Percentiles rank a stretch among this genome's conserved stretches.
phyloP scores from a whole-genome alignment of 208 protist genomes.

The Crithidia brevicula region DNA sequence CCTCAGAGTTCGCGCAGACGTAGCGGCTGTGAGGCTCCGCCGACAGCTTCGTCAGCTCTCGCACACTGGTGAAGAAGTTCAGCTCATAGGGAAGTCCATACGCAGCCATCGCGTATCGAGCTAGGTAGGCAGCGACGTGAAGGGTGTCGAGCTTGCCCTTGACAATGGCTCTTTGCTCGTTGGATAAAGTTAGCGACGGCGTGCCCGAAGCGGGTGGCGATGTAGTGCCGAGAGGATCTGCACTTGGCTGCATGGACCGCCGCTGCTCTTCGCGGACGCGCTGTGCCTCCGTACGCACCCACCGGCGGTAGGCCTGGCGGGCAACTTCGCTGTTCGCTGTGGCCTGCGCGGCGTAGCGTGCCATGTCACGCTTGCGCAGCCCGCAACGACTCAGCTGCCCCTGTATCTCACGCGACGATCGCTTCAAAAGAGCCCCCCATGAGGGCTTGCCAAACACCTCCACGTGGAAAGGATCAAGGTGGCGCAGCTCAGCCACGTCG shows the following conservation, averaged over 20 bases:
- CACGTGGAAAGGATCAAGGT: constrained; percentile 62
- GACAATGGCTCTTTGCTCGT: constrained; percentile 16
- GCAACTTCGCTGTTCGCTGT: constrained; percentile 27
- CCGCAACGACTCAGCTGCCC: constrained; percentile 48
- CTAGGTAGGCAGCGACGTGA: constrained; percentile 49
- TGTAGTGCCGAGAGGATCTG: not conserved
- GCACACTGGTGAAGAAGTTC: constrained; percentile 68
- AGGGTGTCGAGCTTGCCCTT: constrained; percentile 31
- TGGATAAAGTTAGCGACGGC: constrained; percentile 9
- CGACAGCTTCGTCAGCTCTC: constrained; percentile 47
- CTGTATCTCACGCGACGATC: constrained; percentile 37
- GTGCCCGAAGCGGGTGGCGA: not conserved
- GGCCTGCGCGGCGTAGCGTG: constrained; percentile 23
- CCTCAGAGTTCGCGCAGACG: constrained; percentile 57
- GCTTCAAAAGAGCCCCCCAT: constrained; percentile 24
- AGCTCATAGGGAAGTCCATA: constrained; percentile 85
- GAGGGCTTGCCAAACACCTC: constrained; percentile 51
- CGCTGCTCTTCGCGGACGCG: constrained; percentile 31
- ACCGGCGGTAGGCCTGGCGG: constrained; percentile 19
- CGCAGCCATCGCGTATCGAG: constrained; percentile 67
- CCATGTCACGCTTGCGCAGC: constrained; percentile 24
- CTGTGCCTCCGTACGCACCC: constrained; percentile 28
- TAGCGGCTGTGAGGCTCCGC: constrained; percentile 71
- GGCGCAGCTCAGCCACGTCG: constrained; percentile 62
- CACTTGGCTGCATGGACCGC: not conserved